Conservation (phyloP, 225 moss, liverwort and hornwort genomes). For the Rhytidiadelphus loreus region DNA sequence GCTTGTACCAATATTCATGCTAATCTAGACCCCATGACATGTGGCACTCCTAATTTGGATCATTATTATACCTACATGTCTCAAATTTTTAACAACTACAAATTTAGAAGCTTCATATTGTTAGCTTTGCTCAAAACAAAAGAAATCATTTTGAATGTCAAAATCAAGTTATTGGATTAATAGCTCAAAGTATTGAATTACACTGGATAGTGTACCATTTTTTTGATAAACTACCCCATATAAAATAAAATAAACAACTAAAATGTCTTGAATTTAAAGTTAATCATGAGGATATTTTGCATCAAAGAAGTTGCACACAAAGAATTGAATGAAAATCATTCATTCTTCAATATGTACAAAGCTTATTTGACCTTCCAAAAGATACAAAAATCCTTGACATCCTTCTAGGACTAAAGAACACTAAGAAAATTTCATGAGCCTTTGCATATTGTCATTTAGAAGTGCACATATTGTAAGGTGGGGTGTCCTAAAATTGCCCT, state of each 20-base stretch:
- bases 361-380: not conserved
- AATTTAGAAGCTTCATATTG: not conserved
- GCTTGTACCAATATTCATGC: accelerated
- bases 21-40: accelerated
- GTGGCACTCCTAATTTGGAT: not conserved
- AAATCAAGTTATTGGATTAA: not conserved
- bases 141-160: not conserved
- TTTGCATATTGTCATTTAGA: not conserved
- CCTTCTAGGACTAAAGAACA: not conserved
- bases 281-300: not conserved
- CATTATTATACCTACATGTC: not conserved
- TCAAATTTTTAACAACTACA: not conserved
- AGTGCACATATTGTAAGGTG: accelerated
- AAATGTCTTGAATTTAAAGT: not conserved
- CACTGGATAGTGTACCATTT: not conserved
- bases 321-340: not conserved
- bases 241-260: not conserved
- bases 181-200: not conserved
- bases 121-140: not conserved
- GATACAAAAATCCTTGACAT: accelerated
- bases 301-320: not conserved
- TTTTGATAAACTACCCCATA: not conserved
- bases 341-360: not conserved
- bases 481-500: not conserved
- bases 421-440: not conserved